Evolutionary conservation across 1,139 yeast genomes (phyloP), one percentile per base, ranked within the genome.

Genomic region (Protomyces inundatus): DNA sequence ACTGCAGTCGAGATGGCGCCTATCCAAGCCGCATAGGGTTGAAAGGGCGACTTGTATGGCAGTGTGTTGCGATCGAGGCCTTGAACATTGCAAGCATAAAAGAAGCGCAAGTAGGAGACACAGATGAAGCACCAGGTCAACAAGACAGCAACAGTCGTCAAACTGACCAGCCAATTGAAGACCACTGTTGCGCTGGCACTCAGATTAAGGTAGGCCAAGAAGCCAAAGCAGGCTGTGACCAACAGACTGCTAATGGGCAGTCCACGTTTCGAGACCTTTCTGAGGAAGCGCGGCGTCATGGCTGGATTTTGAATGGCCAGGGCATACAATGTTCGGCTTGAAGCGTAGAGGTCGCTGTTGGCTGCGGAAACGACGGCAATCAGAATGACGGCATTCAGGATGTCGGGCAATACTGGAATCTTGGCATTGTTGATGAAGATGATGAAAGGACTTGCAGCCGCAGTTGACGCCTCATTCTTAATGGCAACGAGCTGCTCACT

Each of bases 121-220:
- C 84, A 81, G 65, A 83, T 79, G 65, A 80, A 76, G 10, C 80
- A 75, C 77, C 84, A 83, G 14, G 83, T 78, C 66, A 82, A 74
- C 69, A 83, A 79, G 55, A 82, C 76, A 9, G 85, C 83, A 34
- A 84, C 82, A 23, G 86, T 83, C 54, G 88, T 84, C 56, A 91
- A 85, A 75, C 88, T 89, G 69, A 90, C 81, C 68, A 91, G 82
- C 91, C 96, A 91, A 69, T 81, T 77, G 77, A 90, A 91, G 9
- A 90, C 97, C 23, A 81, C 78, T 37, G 79, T 77, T 61, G 96
- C 95, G 53, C 82, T 80, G 23, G 80, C 75, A 40, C 87, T 81
- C 65, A 84, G 79, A 48, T 85, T 88, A 79, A 91, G 80, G 74
- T 84, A 87, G 1, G 90, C 90, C 68, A 82, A 68, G 51, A 75